phyloP scores from a whole-genome alignment of 2,329 filamentous ascomycete species.

The Hypoxylon sp. region DNA sequence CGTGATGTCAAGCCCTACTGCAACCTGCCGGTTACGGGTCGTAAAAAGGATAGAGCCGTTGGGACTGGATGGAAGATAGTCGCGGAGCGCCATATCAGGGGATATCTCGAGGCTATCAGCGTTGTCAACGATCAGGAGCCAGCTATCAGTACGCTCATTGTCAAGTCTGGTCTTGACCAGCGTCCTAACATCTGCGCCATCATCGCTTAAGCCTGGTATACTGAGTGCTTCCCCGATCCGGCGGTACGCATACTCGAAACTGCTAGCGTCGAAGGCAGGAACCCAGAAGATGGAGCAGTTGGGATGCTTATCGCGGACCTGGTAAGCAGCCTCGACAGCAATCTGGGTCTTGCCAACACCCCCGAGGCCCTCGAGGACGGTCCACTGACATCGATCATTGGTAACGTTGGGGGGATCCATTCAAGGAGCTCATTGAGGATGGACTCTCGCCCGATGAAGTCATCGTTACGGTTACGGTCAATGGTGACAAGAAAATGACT shows the following conservation, averaged over 20 bases:
- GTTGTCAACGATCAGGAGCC: conserved; percentile 4
- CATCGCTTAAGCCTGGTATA: conserved; percentile 7
- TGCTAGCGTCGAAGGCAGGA: not conserved
- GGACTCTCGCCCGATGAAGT: conserved; percentile 24
- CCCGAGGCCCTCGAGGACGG: not conserved
- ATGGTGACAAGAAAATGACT: no score
- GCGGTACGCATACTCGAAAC: conserved; percentile 2
- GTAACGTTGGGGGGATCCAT: conserved; percentile 13
- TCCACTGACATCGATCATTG: conserved; percentile 4
- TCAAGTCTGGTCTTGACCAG: not conserved
- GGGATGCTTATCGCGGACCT: not conserved
- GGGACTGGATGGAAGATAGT: no score
- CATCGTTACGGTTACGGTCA: conserved; percentile 22
- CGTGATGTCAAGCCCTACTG: conserved; percentile 1
- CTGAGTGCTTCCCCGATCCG: not conserved
- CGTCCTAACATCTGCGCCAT: conserved; percentile 11
- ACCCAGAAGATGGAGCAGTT: conserved; percentile 5
- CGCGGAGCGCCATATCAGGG: no score
- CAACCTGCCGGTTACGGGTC: no score
- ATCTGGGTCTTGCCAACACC: conserved; percentile 7
- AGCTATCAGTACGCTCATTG: not conserved
- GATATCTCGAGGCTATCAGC: no score
- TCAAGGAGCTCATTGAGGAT: conserved; percentile 19
- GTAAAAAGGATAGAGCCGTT: no score
- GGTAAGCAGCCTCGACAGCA: not conserved